Evolutionary conservation across 2,329 filamentous ascomycete species (phyloP).

Genomic region (Xylaria sp.): DNA sequence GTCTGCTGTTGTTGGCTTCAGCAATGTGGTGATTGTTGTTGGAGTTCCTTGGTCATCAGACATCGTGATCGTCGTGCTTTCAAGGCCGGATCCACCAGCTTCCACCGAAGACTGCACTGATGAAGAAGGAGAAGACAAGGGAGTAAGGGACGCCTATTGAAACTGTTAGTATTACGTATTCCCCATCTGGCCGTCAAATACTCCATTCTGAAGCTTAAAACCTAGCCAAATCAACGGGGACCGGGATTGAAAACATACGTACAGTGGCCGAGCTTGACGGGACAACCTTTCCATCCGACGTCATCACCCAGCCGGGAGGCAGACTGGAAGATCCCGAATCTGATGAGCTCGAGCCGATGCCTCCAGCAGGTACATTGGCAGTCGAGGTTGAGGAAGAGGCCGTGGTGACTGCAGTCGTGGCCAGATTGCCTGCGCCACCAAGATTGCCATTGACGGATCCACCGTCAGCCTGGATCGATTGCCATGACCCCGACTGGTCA

Average conservation of each 20-base stretch:
- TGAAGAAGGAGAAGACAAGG: slow-evolving; percentile 50
- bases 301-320: slow-evolving; percentile 85
- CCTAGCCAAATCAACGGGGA: slow-evolving; percentile 39
- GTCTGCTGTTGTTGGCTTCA: slow-evolving; percentile 20
- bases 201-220: slow-evolving; percentile 27
- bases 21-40: slow-evolving; percentile 54
- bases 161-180: slow-evolving; percentile 42
- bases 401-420: slow-evolving; percentile 68
- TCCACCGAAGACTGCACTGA: slow-evolving; percentile 53
- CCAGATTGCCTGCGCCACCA: slow-evolving; percentile 62
- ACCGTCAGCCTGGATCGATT: slow-evolving; percentile 83
- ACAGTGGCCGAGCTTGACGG: slow-evolving; percentile 75
- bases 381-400: slow-evolving; percentile 71
- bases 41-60: slow-evolving; percentile 39
- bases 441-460: slow-evolving; percentile 79
- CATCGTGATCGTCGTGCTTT: slow-evolving; percentile 58
- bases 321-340: slow-evolving; percentile 65
- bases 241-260: slow-evolving; percentile 47
- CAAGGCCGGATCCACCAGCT: slow-evolving; percentile 55
- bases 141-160: slow-evolving; percentile 54
- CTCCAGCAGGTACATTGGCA: slow-evolving; percentile 76
- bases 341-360: slow-evolving; percentile 68
- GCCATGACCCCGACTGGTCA: slow-evolving; percentile 80
- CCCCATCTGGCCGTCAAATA: slow-evolving; percentile 19
- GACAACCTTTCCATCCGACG: slow-evolving; percentile 80